phyloP scores from a whole-genome alignment of 2,329 filamentous ascomycete species.

The Claviceps sp. region DNA sequence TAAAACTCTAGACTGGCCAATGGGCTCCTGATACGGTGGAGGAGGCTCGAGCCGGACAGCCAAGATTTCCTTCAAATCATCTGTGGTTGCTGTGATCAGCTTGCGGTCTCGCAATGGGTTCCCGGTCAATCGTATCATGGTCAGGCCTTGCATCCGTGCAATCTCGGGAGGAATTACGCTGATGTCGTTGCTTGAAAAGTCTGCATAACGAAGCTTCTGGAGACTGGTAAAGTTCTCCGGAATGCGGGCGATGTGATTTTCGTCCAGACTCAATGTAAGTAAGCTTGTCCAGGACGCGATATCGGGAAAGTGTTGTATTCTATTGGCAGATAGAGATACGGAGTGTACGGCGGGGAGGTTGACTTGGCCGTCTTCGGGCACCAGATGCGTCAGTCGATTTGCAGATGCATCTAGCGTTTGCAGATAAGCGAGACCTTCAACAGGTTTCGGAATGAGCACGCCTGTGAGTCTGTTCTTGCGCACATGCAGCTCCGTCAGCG shows the following conservation, averaged over 20 bases:
- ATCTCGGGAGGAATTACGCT: slow-evolving; percentile 62
- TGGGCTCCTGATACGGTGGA: slow-evolving; percentile 24
- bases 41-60: slow-evolving; percentile 51
- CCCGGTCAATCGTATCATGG: slow-evolving; percentile 65
- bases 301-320: slow-evolving; percentile 58
- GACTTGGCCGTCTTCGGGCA: slow-evolving; percentile 31
- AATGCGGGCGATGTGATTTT: slow-evolving; percentile 67
- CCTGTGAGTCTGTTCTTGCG: slow-evolving; percentile 69
- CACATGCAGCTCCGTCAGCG: slow-evolving; percentile 59
- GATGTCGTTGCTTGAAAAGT: slow-evolving; percentile 79
- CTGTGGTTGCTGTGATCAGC: slow-evolving; percentile 64
- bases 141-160: slow-evolving; percentile 64
- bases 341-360: slow-evolving; percentile 58
- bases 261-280: slow-evolving; percentile 60
- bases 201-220: slow-evolving; percentile 56
- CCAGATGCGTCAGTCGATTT: slow-evolving; percentile 54
- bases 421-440: slow-evolving; percentile 47
- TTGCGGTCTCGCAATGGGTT: slow-evolving; percentile 86
- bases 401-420: slow-evolving; percentile 66
- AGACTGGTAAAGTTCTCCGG: slow-evolving; percentile 63
- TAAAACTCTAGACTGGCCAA: slow-evolving; percentile 9
- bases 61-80: slow-evolving; percentile 67
- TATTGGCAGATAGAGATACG: slow-evolving; percentile 69
- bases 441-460: slow-evolving; percentile 51
- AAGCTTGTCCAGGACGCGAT: slow-evolving; percentile 63